A percentile compares a stretch with the other conserved stretches of the same genome.
Evolutionary conservation across 2,329 filamentous ascomycete genomes (phyloP).

Genomic region (Xylariaceae sp.): DNA sequence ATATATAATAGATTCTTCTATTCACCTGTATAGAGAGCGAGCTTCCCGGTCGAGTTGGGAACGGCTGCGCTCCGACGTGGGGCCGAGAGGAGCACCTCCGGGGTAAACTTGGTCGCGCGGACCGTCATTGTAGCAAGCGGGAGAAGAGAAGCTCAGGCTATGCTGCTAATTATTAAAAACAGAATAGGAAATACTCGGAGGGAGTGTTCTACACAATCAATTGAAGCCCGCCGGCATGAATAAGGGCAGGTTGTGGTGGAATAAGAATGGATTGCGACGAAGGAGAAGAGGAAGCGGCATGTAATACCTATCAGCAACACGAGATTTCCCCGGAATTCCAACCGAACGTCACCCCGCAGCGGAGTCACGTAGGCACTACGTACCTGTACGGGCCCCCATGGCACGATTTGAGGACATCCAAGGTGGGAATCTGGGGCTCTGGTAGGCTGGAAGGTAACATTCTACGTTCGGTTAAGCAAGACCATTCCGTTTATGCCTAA

Average conservation of each 20-base stretch:
- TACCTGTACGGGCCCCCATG: neutral
- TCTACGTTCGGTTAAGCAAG: too few relatives aligned
- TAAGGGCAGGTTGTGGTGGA: neutral
- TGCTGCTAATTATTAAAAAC: neutral
- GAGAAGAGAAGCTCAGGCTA: neutral
- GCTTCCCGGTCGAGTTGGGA: slow-evolving; percentile 62
- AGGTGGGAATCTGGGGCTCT: too few relatives aligned
- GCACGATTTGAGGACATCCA: too few relatives aligned
- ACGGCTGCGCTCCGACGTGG: slow-evolving; percentile 65
- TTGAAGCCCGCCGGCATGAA: neutral
- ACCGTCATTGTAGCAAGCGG: slow-evolving; percentile 57
- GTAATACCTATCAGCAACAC: neutral
- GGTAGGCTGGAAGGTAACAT: too few relatives aligned
- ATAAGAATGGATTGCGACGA: neutral
- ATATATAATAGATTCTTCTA: too few relatives aligned
- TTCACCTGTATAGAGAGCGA: slow-evolving; percentile 58
- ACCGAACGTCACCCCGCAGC: slow-evolving; percentile 12
- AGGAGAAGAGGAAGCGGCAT: too few relatives aligned
- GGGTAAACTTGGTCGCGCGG: slow-evolving; percentile 65
- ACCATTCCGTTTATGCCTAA: too few relatives aligned
- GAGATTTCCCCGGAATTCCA: neutral
- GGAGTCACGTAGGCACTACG: neutral
- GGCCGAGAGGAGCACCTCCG: slow-evolving; percentile 69
- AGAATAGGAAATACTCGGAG: neutral
- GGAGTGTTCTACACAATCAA: neutral